phyloP scores from a whole-genome alignment of 1,139 yeast species.

The Lodderomyces pseudojiufengensis region DNA sequence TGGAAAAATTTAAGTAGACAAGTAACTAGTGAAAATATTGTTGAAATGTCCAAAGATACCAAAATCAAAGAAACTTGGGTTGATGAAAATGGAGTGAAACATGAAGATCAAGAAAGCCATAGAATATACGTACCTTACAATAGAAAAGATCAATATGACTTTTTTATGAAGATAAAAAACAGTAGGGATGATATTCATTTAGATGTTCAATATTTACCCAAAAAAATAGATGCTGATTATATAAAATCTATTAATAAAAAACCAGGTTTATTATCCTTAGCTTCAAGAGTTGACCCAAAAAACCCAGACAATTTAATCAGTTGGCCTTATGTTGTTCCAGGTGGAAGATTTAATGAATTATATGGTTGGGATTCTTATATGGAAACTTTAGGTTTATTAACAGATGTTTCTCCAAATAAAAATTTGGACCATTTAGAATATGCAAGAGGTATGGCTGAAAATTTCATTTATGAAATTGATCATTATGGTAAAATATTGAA shows the following conservation, averaged over 20 bases:
- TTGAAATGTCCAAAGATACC: constrained; percentile 77
- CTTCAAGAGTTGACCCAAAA: constrained; percentile 52
- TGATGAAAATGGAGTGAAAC: constrained; percentile 31
- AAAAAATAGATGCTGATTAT: constrained; percentile 60
- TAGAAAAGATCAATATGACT: constrained; percentile 70
- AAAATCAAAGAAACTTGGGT: constrained; percentile 61
- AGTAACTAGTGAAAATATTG: constrained; percentile 56
- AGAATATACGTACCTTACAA: constrained; percentile 75
- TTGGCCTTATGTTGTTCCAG: constrained; percentile 92
- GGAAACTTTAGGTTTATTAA: constrained; percentile 79
- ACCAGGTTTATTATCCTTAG: constrained; percentile 87
- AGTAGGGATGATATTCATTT: constrained; percentile 56
- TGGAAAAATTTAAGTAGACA: constrained; percentile 80
- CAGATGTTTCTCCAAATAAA: constrained; percentile 54
- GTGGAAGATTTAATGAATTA: constrained; percentile 93
- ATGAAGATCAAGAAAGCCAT: constrained; percentile 45
- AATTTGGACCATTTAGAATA: constrained; percentile 39
- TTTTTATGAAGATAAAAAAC: constrained; percentile 53
- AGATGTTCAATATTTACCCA: constrained; percentile 72
- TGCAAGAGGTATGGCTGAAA: constrained; percentile 90
- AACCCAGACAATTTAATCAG: constrained; percentile 55
- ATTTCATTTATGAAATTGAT: constrained; percentile 84
- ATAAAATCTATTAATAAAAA: constrained; percentile 73
- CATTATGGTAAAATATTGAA: constrained; percentile 91
- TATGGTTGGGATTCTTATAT: constrained; percentile 99